Percentiles rank a stretch among this genome's conserved stretches.
These are phyloP conservation scores for Colletotrichum sp. DNA, from an alignment of 2,329 filamentous ascomycete species.

Conservation along the genomic window DNA sequence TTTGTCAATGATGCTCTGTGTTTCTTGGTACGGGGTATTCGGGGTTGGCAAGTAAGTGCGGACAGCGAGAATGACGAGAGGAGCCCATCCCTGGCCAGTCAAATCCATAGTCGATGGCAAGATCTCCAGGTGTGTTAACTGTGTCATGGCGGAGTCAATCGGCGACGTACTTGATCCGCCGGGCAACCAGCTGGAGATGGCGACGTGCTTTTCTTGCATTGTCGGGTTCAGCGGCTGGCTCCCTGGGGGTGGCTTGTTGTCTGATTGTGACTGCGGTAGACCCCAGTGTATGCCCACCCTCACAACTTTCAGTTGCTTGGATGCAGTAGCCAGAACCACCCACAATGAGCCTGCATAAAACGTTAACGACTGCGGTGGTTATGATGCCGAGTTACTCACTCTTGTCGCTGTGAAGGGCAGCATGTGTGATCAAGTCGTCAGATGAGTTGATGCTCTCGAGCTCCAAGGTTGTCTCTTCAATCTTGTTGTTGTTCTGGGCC, in stretches of 20 bases:
- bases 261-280: constrained; percentile 51
- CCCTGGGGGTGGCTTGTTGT: constrained; percentile 55
- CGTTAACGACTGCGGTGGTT: neutral
- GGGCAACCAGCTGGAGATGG: constrained; percentile 62
- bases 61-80: constrained; percentile 73
- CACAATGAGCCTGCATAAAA: constrained; percentile 20
- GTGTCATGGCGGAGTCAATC: constrained; percentile 57
- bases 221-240: constrained; percentile 54
- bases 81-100: constrained; percentile 56
- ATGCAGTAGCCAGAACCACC: constrained; percentile 67
- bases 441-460: constrained; percentile 75
- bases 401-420: constrained; percentile 76
- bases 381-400: constrained; percentile 50
- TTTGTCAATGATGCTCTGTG: constrained; percentile 77
- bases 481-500: constrained; percentile 73
- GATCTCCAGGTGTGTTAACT: constrained; percentile 77
- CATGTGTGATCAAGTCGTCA: constrained; percentile 81
- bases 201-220: constrained; percentile 61
- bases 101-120: constrained; percentile 70
- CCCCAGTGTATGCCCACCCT: constrained; percentile 80
- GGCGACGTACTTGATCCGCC: constrained; percentile 46
- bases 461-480: constrained; percentile 76
- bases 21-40: constrained; percentile 64
- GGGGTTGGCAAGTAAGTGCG: constrained; percentile 66
- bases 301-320: constrained; percentile 76